These are phyloP conservation scores for Tolypocladium sp. DNA, from an alignment of 2,329 filamentous ascomycete species.

Conservation along the genomic window DNA sequence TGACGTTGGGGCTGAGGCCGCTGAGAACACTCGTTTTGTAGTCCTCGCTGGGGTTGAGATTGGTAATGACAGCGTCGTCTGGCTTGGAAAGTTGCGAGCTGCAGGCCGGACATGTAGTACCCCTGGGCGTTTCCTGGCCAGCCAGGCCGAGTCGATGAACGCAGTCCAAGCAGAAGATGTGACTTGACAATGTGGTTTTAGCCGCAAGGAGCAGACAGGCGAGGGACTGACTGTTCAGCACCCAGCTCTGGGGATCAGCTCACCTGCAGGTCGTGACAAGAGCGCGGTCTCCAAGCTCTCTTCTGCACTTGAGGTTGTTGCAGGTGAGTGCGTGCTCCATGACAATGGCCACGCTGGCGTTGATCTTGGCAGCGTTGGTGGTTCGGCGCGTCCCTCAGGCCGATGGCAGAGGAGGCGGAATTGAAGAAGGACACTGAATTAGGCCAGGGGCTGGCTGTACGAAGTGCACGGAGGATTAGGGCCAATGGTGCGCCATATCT, in stretches of 20 bases:
- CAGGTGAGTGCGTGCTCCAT: conserved; percentile 75
- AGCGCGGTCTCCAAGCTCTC: conserved; percentile 58
- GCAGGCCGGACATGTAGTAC: conserved; percentile 67
- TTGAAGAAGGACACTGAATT: neutral
- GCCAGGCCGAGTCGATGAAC: conserved; percentile 57
- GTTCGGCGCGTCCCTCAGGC: neutral
- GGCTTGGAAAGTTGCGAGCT: conserved; percentile 55
- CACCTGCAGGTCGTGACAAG: conserved; percentile 87
- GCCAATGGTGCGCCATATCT: neutral
- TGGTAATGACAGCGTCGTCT: conserved; percentile 65
- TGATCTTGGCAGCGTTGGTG: neutral
- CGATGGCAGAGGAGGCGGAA: neutral
- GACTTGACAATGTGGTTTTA: conserved; percentile 37
- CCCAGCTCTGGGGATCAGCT: neutral
- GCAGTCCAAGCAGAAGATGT: conserved; percentile 78
- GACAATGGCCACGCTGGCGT: neutral
- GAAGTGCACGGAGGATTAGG: neutral
- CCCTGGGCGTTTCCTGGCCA: conserved; percentile 18
- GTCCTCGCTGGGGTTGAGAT: conserved; percentile 73
- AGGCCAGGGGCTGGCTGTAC: neutral
- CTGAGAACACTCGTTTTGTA: conserved; percentile 83
- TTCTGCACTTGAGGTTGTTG: conserved; percentile 71
- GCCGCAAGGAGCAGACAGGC: neutral
- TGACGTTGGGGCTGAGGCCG: conserved; percentile 68
- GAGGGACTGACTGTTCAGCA: neutral